Evolutionary conservation across 1,284 basidiomycete species (phyloP).

Genomic region (Malassezia japonica): DNA sequence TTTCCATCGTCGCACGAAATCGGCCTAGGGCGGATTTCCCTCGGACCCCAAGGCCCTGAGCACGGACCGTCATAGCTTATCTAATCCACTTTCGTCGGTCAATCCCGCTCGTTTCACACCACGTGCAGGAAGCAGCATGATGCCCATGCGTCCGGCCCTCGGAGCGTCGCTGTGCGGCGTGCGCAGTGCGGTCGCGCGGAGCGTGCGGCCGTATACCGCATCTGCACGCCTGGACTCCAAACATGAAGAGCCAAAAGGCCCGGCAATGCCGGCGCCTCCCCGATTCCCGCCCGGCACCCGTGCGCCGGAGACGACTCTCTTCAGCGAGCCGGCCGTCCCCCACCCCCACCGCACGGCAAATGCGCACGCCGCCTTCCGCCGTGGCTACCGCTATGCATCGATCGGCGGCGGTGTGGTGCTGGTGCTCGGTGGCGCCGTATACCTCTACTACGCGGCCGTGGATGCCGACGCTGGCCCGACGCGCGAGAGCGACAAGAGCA

Average conservation of each 20-base stretch:
- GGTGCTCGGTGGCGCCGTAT: slow-evolving; percentile 17
- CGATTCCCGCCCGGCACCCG: slow-evolving; percentile 32
- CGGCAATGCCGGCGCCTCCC: slow-evolving; percentile 22
- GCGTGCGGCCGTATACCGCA: background rate
- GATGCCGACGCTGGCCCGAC: slow-evolving; percentile 25
- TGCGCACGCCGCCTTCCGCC: slow-evolving; percentile 35
- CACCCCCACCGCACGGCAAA: slow-evolving; percentile 40
- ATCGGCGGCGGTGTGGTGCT: slow-evolving; percentile 12
- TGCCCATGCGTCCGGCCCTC: background rate
- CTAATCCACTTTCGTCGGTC: too few relatives aligned
- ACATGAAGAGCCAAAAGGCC: background rate
- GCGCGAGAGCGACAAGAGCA: background rate
- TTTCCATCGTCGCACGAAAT: too few relatives aligned
- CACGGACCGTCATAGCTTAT: too few relatives aligned
- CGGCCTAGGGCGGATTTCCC: too few relatives aligned
- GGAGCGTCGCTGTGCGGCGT: too few relatives aligned
- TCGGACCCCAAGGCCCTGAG: too few relatives aligned
- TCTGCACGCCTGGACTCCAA: background rate
- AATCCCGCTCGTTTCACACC: too few relatives aligned
- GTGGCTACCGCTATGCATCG: slow-evolving; percentile 17
- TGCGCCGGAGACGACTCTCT: slow-evolving; percentile 33
- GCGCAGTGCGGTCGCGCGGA: background rate
- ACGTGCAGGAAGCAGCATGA: too few relatives aligned
- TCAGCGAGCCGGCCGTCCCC: slow-evolving; percentile 43
- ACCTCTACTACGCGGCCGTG: slow-evolving; percentile 20